phyloP scores from a whole-genome alignment of 257 asterid genomes.

The Leptodermis oblonga region DNA sequence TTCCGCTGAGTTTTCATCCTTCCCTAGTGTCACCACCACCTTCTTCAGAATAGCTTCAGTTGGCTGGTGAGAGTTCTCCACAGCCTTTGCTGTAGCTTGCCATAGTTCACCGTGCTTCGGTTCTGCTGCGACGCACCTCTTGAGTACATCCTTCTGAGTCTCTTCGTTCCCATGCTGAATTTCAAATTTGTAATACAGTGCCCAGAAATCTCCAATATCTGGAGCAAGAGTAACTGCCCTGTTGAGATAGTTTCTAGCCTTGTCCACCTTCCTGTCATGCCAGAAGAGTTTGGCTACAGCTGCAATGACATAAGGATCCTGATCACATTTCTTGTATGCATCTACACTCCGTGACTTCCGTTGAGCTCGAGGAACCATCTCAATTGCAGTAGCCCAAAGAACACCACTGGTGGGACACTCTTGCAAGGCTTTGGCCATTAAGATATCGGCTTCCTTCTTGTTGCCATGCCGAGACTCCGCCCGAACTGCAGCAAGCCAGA shows the following conservation, averaged over 20 bases:
- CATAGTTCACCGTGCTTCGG: slow-evolving; percentile 96
- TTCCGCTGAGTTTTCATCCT: slow-evolving; percentile 65
- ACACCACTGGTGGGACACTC: slow-evolving; percentile 83
- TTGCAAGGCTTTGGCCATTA: slow-evolving; percentile 91
- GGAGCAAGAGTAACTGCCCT: slow-evolving; percentile 77
- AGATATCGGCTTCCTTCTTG: slow-evolving; percentile 73
- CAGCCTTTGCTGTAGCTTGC: slow-evolving; percentile 77
- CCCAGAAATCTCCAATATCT: slow-evolving; percentile 92
- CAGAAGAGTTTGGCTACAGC: slow-evolving; percentile 84
- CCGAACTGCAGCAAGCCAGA: slow-evolving; percentile 88
- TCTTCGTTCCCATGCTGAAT: slow-evolving; percentile 72
- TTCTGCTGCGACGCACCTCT: slow-evolving; percentile 69
- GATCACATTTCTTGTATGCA: slow-evolving; percentile 61
- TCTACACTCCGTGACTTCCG: slow-evolving; percentile 61
- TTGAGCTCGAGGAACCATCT: slow-evolving; percentile 75
- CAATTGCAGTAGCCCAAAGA: slow-evolving; percentile 74
- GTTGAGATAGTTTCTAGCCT: slow-evolving; percentile 68
- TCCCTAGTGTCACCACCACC: slow-evolving; percentile 75
- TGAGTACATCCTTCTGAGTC: slow-evolving; percentile 62
- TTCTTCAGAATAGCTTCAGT: slow-evolving; percentile 71
- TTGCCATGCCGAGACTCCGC: slow-evolving; percentile 73
- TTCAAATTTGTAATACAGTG: slow-evolving; percentile 70
- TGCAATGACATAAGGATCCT: slow-evolving; percentile 64
- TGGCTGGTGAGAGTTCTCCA: slow-evolving; percentile 89
- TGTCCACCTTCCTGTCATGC: slow-evolving; percentile 84